Evolutionary conservation across 2,329 filamentous ascomycete species (phyloP), one percentile per base, ranked within the genome.

Genomic region (Thielaviopsis populi): DNA sequence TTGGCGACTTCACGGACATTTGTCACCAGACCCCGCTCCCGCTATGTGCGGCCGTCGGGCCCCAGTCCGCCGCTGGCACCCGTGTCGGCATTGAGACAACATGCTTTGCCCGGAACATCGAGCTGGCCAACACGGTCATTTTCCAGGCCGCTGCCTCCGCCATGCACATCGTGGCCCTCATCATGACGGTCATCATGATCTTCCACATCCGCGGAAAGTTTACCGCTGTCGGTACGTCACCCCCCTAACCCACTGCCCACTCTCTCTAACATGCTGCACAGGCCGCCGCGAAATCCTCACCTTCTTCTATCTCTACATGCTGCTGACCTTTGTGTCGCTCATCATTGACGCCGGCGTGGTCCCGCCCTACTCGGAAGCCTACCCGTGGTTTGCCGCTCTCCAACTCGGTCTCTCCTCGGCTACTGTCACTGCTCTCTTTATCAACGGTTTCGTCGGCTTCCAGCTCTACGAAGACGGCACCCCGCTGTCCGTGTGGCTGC

Each of bases 391-490:
- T 71, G 88, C 89, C 68, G 88, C 91, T 11, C 83, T 87, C 5
- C 94, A 99, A 71, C 87, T 86, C 67, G 94, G 92, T 15, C 79
- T 99, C 62, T 79, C 85, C 24, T 96, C 90, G 42, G 89, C 94
- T 0, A 81, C 95, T 33, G 87, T 94, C 72, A 92, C 90, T 30
- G 95, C 88, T 73, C 79, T 99, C 64, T 78, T 97, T 70, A 91
- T 99, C 78, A 97, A 97, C 74, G 94, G 94, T 53, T 99, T 99
- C 71, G 92, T 99, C 63, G 94, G 94, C 41, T 99, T 99, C 75
- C 94, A 97, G 75, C 80, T 99, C 13, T 99, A 99, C 74, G 94
- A 99, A 75, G 94, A 99, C 71, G 94, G 94, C 61, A 99, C 94
- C 1, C 86, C 87, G 1, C 78, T 97, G 48, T 96, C 91, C 0